Percentiles rank a stretch among this genome's conserved stretches.
phyloP scores from a whole-genome alignment of 1,139 yeast genomes.

The Hyphopichia fennica region DNA sequence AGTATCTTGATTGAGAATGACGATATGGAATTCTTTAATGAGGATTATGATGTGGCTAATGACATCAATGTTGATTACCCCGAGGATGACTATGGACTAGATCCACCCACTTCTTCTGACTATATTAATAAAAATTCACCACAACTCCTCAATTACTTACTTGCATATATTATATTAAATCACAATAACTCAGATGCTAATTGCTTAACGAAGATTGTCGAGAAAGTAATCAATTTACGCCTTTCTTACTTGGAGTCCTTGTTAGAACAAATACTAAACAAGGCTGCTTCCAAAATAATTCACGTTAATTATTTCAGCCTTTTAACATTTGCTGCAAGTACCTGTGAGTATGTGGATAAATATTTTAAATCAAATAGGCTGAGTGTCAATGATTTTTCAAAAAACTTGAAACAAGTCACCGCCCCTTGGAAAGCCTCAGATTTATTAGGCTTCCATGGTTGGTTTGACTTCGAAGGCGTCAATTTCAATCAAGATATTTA shows the following conservation, averaged over 20 bases:
- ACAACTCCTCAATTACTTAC: conserved; percentile 35
- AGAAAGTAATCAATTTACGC: conserved; percentile 27
- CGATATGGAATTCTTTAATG: conserved; percentile 12
- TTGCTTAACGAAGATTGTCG: conserved; percentile 19
- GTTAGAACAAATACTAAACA: conserved; percentile 9
- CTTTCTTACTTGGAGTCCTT: conserved; percentile 16
- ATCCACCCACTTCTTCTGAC: not conserved
- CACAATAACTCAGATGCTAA: conserved; percentile 16
- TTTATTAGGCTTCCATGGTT: conserved; percentile 28
- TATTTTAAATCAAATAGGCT: conserved; percentile 19
- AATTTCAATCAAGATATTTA: conserved; percentile 11
- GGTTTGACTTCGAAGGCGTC: conserved; percentile 24
- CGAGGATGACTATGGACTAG: conserved; percentile 1
- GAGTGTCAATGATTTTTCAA: conserved; percentile 17
- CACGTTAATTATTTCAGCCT: conserved; percentile 27
- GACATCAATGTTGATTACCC: conserved; percentile 13
- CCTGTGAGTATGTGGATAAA: conserved; percentile 25
- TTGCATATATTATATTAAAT: conserved; percentile 33
- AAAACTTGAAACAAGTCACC: conserved; percentile 17
- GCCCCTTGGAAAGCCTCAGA: conserved; percentile 29
- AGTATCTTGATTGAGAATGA: conserved; percentile 6
- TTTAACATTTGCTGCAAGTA: conserved; percentile 35
- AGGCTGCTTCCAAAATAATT: conserved; percentile 1
- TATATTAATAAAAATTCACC: conserved; percentile 14
- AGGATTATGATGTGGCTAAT: conserved; percentile 16